Base-by-base conservation (phyloP, 2,329 filamentous ascomycete species). In the Nothopassalora personata region DNA sequence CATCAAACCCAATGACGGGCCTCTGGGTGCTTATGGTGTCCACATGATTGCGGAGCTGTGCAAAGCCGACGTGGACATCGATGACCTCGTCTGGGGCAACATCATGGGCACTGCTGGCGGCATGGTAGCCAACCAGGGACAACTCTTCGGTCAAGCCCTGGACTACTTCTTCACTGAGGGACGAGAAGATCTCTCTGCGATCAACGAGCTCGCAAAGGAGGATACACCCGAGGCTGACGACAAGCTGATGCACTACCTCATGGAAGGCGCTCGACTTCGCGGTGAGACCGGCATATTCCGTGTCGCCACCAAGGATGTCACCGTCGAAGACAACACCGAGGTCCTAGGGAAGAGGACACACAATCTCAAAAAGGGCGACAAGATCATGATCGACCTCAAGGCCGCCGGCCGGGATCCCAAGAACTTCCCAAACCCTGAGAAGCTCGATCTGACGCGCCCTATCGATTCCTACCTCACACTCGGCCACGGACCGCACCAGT, bases 61-160 rank as follows among this genome's bases (percentile, higher is more conserved):
- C 18, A 75, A 76, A 43, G 76, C 74, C 9, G 53, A 77, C 2
- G 68, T 77, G 6, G 71, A 77, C 1, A 70, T 78, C 5, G 72
- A 80, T 28, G 76, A 81, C 19, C 74, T 84, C 28, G 81, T 83
- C 31, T 83, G 80, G 78, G 79, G 79, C 45, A 79, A 84, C 56
- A 79, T 85, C 56, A 75, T 86, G 46, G 81, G 81, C 33, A 84
- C 82, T 0, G 81, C 81, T 0, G 81, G 80, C 28, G 80, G 80
- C 39, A 80, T 81, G 72, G 80, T 83, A 3, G 75, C 79, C 2
- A 84, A 83, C 58, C 82, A 85, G 66, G 81, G 79, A 7, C 81
- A 84, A 59, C 76, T 84, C 23, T 83, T 85, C 65, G 79, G 75
- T 0, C 82, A 85, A 62, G 81, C 77, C 28, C 68, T 86, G 52